Base-by-base conservation (phyloP, 2,329 filamentous ascomycete genomes). In the Sphaerulina musiva region DNA sequence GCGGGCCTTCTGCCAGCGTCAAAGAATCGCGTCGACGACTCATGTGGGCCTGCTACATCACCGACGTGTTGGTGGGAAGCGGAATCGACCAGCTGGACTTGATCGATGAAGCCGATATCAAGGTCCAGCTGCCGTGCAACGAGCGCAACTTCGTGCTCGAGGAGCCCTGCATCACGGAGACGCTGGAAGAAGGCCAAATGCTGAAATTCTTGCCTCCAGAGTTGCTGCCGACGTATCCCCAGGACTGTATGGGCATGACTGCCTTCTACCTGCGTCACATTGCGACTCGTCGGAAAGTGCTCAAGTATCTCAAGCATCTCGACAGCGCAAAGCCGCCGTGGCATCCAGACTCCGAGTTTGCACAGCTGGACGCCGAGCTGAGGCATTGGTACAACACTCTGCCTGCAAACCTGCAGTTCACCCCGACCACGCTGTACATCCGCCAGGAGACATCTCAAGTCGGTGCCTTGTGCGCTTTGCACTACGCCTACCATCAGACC, bases 21-120 rank as follows among this genome's bases (percentile, higher is more conserved):
- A 63, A 62, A 49, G 61, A 63, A 45, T 59, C 56, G 43, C 60
- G 61, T n/a, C 53, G 61, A 26, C 54, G 61, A 38, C 54, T 63
- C 38, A 63, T 63, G 61, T 63, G 61, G 61, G 59, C 60, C 26
- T 62, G 59, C 49, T 63, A 62, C 43, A 61, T 62, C 40, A 61
- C 60, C 7, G 61, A 63, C 32, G 59, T 58, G 2, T 41, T 61
- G n/a, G 58, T 63, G 2, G 61, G 61, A 29, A 61, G 56, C 42
- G 61, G 61, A 7, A 60, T 63, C 14, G 61, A 63, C 48, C 59
- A 63, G 45, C 50, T 63, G 38, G 62, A 60, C 1, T 48, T 63
- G 31, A 62, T 63, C 36, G 60, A 63, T 32, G 60, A 62, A 40
- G 53, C 55, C 20, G 61, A 63, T 38, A 63, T 63, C 54, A 63